Percentiles rank a stretch among this genome's conserved stretches.
Conservation (phyloP, 2,329 filamentous ascomycete species). For the Diaporthe eres region DNA sequence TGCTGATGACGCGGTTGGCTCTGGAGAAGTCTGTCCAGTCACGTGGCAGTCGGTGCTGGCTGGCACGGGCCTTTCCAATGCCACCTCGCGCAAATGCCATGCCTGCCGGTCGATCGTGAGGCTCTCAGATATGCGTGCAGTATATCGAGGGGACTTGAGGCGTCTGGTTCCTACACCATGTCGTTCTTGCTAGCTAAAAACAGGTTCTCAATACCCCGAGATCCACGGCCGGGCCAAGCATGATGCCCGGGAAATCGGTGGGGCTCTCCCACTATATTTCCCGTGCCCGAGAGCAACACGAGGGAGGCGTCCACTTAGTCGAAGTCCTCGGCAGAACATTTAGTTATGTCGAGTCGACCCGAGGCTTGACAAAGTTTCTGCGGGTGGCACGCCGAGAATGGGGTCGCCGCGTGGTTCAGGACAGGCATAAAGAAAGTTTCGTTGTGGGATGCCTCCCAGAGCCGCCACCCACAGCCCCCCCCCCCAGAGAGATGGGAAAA, state of each 20-base stretch:
- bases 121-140: background rate
- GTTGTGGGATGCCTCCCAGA: background rate
- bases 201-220: background rate
- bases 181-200: background rate
- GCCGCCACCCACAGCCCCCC: background rate
- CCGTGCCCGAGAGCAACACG: constrained; percentile 19
- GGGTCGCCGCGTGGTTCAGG: background rate
- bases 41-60: constrained; percentile 6
- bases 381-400: background rate
- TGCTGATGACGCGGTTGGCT: background rate
- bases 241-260: constrained; percentile 11
- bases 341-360: constrained; percentile 3
- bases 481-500: background rate
- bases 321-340: constrained; percentile 1
- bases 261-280: constrained; percentile 6
- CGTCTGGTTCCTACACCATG: background rate
- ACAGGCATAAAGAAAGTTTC: background rate
- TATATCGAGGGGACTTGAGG: background rate
- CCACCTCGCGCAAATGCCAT: background rate
- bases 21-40: background rate
- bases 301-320: background rate
- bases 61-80: constrained; percentile 6
- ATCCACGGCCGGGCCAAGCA: constrained; percentile 16
- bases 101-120: constrained; percentile 18
- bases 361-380: constrained; percentile 9